Evolutionary conservation across 441 rosid species (phyloP), one percentile per base, ranked within the genome.

Genomic region (Kokia cookei): DNA sequence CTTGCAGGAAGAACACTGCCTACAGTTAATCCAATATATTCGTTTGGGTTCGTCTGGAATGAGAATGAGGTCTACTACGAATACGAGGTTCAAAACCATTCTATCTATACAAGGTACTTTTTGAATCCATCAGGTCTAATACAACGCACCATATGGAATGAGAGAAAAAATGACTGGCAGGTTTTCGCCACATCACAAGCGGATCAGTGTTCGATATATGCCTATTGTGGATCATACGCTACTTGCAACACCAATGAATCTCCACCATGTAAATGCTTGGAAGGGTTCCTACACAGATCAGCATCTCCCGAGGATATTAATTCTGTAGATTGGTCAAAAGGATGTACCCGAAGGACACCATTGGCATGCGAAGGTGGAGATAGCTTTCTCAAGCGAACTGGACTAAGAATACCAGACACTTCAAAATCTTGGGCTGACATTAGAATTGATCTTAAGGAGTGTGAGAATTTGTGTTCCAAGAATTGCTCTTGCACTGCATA

Each of bases 401-500:
- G 66, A 7, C 8, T 76, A 48, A 73, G 73, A 37, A 19, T 73
- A 40, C 83, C 83, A 0, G 83, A 76, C 29, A 69, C 80, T 2
- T 29, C 59, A 3, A 7, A 13, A 9, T 68, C 74, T 17, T 69
- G 72, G 75, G 45, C 51, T 42, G 42, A 75, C 60, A 64, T 10
- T 27, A 76, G 61, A 24, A 69, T 76, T 65, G 32, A n/a, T 63
- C 71, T 75, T 47, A 15, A 63, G 2, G 80, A 76, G 59, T 76
- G 83, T 29, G 32, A 73, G 45, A 13, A 32, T 51, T 9, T 72
- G 0, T 73, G 80, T 47, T 29, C 43, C 54, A 65, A 24, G 48
- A 72, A 67, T n/a, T 73, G 64, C 19, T 67, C 76, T 7, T 47
- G 71, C 71, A 66, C 71, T 2, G 71, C 57, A 26, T 66, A 47